Percentiles rank a stretch among this genome's conserved stretches.
Evolutionary conservation across 306 rosid species (phyloP).

Genomic region (Trifolium subterraneum): DNA sequence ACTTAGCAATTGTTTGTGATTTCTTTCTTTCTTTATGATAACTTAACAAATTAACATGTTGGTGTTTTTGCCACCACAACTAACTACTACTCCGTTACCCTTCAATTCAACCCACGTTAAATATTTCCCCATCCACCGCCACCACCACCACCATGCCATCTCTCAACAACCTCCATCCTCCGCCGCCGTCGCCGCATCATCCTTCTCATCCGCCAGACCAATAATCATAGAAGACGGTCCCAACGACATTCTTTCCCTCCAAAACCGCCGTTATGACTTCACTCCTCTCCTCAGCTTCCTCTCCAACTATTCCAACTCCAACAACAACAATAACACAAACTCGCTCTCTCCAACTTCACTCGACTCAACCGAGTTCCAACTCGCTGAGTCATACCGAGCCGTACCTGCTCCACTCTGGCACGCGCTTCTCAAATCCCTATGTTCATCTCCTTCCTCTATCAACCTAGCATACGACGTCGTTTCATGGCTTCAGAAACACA

Average conservation of each 20-base stretch:
- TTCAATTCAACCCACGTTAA: conserved; percentile 39
- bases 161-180: conserved; percentile 39
- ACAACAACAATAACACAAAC: neutral
- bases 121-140: conserved; percentile 20
- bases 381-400: conserved; percentile 86
- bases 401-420: conserved; percentile 93
- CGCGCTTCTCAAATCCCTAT: conserved; percentile 81
- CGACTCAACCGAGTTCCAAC: conserved; percentile 70
- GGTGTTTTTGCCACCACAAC: conserved; percentile 53
- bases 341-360: conserved; percentile 64
- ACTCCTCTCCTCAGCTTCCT: conserved; percentile 76
- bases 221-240: conserved; percentile 45
- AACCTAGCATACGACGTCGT: conserved; percentile 78
- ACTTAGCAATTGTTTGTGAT: no score
- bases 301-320: conserved; percentile 39
- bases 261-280: conserved; percentile 73
- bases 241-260: conserved; percentile 57
- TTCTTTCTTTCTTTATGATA: conserved; percentile 18
- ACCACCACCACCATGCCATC: conserved; percentile 10
- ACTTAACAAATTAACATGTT: conserved; percentile 34
- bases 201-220: conserved; percentile 45
- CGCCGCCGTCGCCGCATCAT: conserved; percentile 38
- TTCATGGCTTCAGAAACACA: conserved; percentile 88
- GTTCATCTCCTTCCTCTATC: conserved; percentile 66
- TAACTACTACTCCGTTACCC: conserved; percentile 45